phyloP scores from a whole-genome alignment of 2,329 filamentous ascomycete species.

The Berkeleyomyces rouxiae region DNA sequence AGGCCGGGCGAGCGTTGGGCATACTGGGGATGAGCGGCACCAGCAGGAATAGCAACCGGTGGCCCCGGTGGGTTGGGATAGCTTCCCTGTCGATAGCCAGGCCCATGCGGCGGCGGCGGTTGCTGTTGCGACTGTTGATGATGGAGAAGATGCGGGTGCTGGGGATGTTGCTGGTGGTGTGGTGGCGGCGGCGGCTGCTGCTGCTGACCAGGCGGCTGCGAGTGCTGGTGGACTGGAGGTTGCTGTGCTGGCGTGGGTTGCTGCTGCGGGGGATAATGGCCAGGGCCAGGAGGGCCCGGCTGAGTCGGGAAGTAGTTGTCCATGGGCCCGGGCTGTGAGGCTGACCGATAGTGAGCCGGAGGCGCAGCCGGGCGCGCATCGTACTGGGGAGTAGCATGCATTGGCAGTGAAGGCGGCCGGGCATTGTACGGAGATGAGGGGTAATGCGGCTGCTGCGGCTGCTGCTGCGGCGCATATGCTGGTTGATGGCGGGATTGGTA shows the following conservation, averaged over 20 bases:
- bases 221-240: conserved; percentile 17
- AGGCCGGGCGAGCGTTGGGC: conserved; percentile 3
- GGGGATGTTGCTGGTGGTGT: conserved; percentile 21
- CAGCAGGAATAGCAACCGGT: conserved; percentile 28
- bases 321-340: not conserved
- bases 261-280: conserved; percentile 13
- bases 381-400: not conserved
- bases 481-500: conserved; percentile 21
- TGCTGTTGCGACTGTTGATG: conserved; percentile 29
- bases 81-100: conserved; percentile 21
- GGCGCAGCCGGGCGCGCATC: not conserved
- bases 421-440: conserved; percentile 9
- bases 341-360: not conserved
- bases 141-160: conserved; percentile 19
- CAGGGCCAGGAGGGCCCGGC: not conserved
- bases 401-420: not conserved
- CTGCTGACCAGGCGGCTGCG: conserved; percentile 20
- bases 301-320: conserved; percentile 1
- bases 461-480: conserved; percentile 17
- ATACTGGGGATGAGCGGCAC: conserved; percentile 20
- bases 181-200: conserved; percentile 17
- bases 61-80: conserved; percentile 31
- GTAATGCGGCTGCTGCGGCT: conserved; percentile 13
- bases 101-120: conserved; percentile 24
- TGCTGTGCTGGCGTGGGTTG: conserved; percentile 18